Conservation (phyloP, 2,329 filamentous ascomycete species). For the Fusarium armeniacum region DNA sequence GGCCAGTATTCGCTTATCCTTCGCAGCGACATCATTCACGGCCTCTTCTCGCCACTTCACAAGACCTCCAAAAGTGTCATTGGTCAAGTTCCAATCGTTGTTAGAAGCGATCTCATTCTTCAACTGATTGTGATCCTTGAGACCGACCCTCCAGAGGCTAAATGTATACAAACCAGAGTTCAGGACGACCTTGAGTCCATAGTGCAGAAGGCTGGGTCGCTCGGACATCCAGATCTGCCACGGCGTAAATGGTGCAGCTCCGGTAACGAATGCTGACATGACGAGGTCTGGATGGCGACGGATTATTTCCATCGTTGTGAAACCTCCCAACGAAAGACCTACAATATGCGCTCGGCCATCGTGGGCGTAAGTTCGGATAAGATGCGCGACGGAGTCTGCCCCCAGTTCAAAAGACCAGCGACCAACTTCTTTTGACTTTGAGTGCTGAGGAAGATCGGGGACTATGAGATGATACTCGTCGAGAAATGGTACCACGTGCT, state of each 20-base stretch:
- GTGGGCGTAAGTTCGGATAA: slow-evolving; percentile 55
- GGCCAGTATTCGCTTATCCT: slow-evolving; percentile 44
- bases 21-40: slow-evolving; percentile 42
- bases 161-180: slow-evolving; percentile 48
- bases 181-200: slow-evolving; percentile 47
- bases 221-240: slow-evolving; percentile 48
- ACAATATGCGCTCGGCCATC: slow-evolving; percentile 57
- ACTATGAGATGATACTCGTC: slow-evolving; percentile 57
- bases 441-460: slow-evolving; percentile 58
- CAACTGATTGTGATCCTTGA: slow-evolving; percentile 50
- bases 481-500: slow-evolving; percentile 54
- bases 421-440: slow-evolving; percentile 51
- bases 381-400: slow-evolving; percentile 52
- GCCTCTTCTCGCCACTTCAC: slow-evolving; percentile 43
- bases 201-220: slow-evolving; percentile 49
- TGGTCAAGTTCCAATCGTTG: slow-evolving; percentile 47
- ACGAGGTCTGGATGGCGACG: slow-evolving; percentile 30
- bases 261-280: slow-evolving; percentile 46
- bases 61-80: slow-evolving; percentile 46
- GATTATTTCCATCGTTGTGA: slow-evolving; percentile 17
- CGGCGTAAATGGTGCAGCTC: slow-evolving; percentile 54
- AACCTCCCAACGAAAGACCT: slow-evolving; percentile 58
- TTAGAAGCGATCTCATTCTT: slow-evolving; percentile 55
- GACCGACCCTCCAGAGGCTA: slow-evolving; percentile 48
- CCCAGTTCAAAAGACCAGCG: slow-evolving; percentile 51